phyloP scores from a whole-genome alignment of 2,329 filamentous ascomycete species.

The Ophiostoma sp. region DNA sequence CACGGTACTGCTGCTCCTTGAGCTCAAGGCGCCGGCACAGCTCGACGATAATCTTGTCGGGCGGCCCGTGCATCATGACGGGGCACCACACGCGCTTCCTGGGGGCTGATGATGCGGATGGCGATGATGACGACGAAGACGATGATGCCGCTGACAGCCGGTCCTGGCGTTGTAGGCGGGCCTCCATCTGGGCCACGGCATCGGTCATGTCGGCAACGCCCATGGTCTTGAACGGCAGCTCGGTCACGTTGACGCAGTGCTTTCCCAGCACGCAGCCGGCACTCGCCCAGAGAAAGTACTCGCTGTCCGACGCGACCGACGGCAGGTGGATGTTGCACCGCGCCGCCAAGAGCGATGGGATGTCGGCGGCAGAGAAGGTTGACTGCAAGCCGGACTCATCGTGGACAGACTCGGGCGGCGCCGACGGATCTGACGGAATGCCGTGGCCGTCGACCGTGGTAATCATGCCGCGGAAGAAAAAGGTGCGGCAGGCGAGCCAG shows the following conservation, averaged over 20 bases:
- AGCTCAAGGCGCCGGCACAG: slow-evolving; percentile 1
- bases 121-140: background rate
- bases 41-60: background rate
- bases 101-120: background rate
- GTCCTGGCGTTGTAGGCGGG: background rate
- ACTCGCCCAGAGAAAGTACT: slow-evolving; percentile 16
- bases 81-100: slow-evolving; percentile 1
- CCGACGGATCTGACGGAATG: background rate
- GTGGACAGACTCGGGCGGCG: background rate
- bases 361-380: background rate
- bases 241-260: slow-evolving; percentile 13
- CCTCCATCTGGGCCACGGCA: background rate
- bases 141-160: background rate
- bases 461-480: slow-evolving; percentile 18
- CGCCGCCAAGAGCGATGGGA: background rate
- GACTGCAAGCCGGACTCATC: background rate
- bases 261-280: slow-evolving; percentile 18
- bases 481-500: slow-evolving; percentile 15
- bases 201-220: background rate
- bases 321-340: background rate
- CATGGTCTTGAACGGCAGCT: slow-evolving; percentile 3
- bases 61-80: slow-evolving; percentile 3
- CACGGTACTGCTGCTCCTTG: slow-evolving; percentile 8
- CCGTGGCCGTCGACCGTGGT: slow-evolving; percentile 14
- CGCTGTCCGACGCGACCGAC: background rate